Percentiles rank a stretch among this genome's conserved stretches.
phyloP scores from a whole-genome alignment of 257 asterid genomes.

The Capsicum pubescens region DNA sequence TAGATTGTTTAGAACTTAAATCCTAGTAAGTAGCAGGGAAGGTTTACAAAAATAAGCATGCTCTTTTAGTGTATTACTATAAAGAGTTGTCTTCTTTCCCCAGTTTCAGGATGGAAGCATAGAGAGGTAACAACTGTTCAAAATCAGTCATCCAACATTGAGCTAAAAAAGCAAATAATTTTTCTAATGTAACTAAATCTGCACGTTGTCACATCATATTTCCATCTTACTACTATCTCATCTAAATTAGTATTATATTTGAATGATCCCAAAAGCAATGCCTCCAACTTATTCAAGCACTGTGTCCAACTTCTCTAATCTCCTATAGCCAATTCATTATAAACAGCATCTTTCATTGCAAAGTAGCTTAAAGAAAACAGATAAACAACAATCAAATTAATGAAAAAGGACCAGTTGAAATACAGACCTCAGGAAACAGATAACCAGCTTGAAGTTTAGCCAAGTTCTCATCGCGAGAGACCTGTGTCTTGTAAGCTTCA shows the following conservation, averaged over 20 bases:
- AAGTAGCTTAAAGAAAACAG: slow-evolving; percentile 27
- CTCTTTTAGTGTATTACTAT: not conserved
- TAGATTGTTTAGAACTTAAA: slow-evolving; percentile 14
- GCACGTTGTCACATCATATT: not conserved
- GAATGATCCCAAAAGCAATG: not conserved
- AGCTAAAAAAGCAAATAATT: not conserved
- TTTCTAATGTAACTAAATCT: slow-evolving; percentile 7
- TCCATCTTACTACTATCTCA: not conserved
- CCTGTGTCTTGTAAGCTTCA: slow-evolving; percentile 81
- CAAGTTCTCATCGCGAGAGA: slow-evolving; percentile 82
- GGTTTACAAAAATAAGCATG: not conserved
- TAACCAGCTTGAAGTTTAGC: slow-evolving; percentile 98
- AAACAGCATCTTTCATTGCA: not conserved
- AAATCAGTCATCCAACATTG: not conserved
- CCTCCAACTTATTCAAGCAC: not conserved
- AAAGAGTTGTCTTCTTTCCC: not conserved
- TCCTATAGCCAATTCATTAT: not conserved
- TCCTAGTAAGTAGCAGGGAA: not conserved
- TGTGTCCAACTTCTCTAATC: slow-evolving; percentile 13
- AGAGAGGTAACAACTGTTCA: not conserved
- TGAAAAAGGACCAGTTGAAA: slow-evolving; percentile 4
- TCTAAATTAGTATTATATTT: not conserved
- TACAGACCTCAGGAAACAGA: slow-evolving; percentile 91
- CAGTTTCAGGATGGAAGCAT: not conserved
- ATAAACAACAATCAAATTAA: slow-evolving; percentile 26